Evolutionary conservation across 768 basidiomycete species (phyloP), one percentile per base, ranked within the genome.

Genomic region (Rhizopogon vinicolor): DNA sequence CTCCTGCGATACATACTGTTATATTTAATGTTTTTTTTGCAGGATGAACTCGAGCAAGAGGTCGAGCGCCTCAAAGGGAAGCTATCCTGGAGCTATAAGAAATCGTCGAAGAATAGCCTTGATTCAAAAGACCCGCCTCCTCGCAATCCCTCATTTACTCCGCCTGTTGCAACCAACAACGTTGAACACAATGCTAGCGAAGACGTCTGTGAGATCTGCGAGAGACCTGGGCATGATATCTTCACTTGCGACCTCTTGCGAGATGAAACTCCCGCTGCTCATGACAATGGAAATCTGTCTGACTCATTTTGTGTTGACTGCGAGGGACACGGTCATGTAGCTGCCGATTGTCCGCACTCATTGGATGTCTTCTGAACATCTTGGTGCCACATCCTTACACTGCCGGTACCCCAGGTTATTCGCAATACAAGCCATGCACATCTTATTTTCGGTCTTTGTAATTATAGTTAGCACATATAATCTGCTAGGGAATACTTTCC

Each of bases 41-140:
- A 91, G 84, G 93, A 93, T 64, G 92, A 93, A 60, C 82, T 96
- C 29, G 93, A 94, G 63, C 84, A 85, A 64, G 91, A 95, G 65
- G 68, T 94, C 33, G 88, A 92, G 64, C 79, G 81, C 9, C 70
- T 88, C 50, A 89, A 87, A 61, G 86, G 89, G 25, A 89, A 86
- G 62, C 74, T 90, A 41, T 66, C 81, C 6, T 80, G 82, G 44
- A 53, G 57, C 19, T 78, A 83, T 59, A 87, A 85, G 67, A 87
- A 86, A 64, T 73, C 75, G 16, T 81, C 83, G 31, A 75, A 73
- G 58, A 80, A 78, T 54, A 72, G 69, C 48, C 53, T 50, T 35
- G 85, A 78, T 41, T 68, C 69, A 2, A 56, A 53, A 19, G 76
- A 75, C 22, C 41, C 59, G 8, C 70, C 63, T 42, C 63, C 57